Evolutionary conservation across 1,284 basidiomycete species (phyloP), one percentile per base, ranked within the genome.

Genomic region (Farysia itapuensis): DNA sequence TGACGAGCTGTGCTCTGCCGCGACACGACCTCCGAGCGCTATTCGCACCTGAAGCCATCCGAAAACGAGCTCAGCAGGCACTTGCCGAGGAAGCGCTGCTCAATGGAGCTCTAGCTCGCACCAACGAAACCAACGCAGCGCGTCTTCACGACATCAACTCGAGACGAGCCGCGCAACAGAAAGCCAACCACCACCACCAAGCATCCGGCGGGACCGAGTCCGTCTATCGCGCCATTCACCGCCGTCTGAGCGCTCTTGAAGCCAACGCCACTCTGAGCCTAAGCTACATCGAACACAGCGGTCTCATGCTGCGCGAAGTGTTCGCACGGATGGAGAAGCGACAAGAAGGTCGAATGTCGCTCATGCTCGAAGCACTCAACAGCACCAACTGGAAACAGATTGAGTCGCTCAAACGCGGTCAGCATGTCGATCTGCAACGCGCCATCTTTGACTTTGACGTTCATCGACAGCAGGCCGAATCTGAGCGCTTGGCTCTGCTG

Each of bases 151-250:
- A 33, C 16, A 33, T 19, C 8, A 19, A 33, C 31, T 8, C 9
- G 8, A 13, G 16, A 33, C 9, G 31, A 16, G 11, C 31, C 9
- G 11, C 31, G 9, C 31, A 9, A 8, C 12, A 33, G 16, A 33
- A 33, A 19, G 18, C 21, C 13, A 20, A 9, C 22, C 35, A 9
- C 18, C 19, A 8, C 8, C 11, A 20, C 14, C 35, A 8, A 20
- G 9, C 35, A 20, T 9, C 31, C 11, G 31, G 48, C 0, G 69
- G 72, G 11, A 63, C 54, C 29, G 74, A 98, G 77, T 94, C 90
- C 0, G 94, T 98, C 68, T 98, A 95, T 72, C 86, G 91, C 9
- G 90, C 88, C 9, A 98, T 98, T 67, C 92, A 92, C 84, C 94
- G 96, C 60, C 86, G 92, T 2, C 82, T 98, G 12, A 84, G 84